A percentile compares a stretch with the other conserved stretches of the same genome.
Conservation (phyloP, 176 grass and related monocot genomes). For the Carex myosuroides region DNA sequence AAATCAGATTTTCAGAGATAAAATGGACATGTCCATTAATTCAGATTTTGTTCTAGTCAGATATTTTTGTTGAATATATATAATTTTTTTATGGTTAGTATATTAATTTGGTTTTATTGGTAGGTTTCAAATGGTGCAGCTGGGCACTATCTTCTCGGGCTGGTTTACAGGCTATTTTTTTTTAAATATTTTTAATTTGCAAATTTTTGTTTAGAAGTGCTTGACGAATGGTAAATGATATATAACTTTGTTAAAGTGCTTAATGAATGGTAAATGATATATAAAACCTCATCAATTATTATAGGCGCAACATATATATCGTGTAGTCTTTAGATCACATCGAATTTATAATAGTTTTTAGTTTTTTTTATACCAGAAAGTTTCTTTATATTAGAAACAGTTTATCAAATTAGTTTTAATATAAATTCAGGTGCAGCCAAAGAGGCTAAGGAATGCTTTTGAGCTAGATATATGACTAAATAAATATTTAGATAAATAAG, state of each 20-base stretch:
- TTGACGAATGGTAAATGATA: no score
- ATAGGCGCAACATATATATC: background rate
- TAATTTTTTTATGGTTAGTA: no score
- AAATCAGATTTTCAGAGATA: no score
- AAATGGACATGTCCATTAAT: no score
- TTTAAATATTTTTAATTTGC: background rate
- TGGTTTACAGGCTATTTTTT: constrained; percentile 75
- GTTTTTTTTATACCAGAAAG: background rate
- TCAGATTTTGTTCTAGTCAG: no score
- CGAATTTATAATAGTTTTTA: background rate
- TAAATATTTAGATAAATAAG: background rate
- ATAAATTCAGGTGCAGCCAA: constrained; percentile 64
- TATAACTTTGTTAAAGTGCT: background rate
- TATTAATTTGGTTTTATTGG: background rate
- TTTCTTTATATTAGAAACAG: background rate
- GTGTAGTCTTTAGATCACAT: background rate
- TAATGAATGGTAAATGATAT: background rate
- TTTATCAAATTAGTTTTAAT: background rate
- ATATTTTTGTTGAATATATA: no score
- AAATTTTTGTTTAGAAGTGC: background rate
- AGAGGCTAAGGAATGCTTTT: constrained; percentile 79
- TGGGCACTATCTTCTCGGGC: constrained; percentile 92
- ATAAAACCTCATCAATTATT: background rate
- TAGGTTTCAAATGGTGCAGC: constrained; percentile 92
- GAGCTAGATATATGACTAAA: background rate